These are phyloP conservation scores for Ceraceosorus bombacis DNA, from an alignment of 1,284 basidiomycete species.

Conservation along the genomic window DNA sequence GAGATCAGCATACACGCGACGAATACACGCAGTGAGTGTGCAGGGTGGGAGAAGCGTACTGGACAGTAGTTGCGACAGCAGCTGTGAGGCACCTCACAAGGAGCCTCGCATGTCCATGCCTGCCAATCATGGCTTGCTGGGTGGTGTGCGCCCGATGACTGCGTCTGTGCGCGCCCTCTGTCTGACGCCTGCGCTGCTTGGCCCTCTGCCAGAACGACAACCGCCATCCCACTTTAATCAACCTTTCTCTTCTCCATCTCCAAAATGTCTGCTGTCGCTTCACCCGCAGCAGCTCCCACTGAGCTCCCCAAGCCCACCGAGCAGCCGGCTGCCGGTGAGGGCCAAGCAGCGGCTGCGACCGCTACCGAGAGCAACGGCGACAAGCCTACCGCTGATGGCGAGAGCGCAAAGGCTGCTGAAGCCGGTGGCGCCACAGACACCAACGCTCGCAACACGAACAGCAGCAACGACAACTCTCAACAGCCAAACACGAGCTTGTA, in stretches of 20 bases:
- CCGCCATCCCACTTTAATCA: background rate
- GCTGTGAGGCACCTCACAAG: too few relatives aligned
- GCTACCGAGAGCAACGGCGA: constrained; percentile 4
- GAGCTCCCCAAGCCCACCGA: constrained; percentile 27
- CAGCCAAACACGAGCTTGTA: constrained; percentile 69
- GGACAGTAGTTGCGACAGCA: too few relatives aligned
- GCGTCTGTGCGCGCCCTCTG: too few relatives aligned
- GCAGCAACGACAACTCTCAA: constrained; percentile 11
- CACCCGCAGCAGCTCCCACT: constrained; percentile 25
- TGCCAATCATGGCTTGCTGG: too few relatives aligned
- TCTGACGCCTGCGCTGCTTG: too few relatives aligned
- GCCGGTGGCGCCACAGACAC: background rate
- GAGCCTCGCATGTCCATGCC: too few relatives aligned
- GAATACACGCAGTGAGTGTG: too few relatives aligned
- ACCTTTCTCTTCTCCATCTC: constrained; percentile 2
- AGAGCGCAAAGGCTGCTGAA: constrained; percentile 8
- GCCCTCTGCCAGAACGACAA: constrained; percentile 14
- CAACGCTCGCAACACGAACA: background rate
- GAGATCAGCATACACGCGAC: too few relatives aligned
- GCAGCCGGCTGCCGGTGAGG: constrained; percentile 40
- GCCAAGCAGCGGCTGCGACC: constrained; percentile 20
- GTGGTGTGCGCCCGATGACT: too few relatives aligned
- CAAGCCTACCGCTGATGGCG: constrained; percentile 6
- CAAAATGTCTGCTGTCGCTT: constrained; percentile 34
- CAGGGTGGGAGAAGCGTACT: too few relatives aligned